Evolutionary conservation across 495 filamentous ascomycete genomes (phyloP), one percentile per base, ranked within the genome.

Genomic region (Penicillium atrosanguineum): DNA sequence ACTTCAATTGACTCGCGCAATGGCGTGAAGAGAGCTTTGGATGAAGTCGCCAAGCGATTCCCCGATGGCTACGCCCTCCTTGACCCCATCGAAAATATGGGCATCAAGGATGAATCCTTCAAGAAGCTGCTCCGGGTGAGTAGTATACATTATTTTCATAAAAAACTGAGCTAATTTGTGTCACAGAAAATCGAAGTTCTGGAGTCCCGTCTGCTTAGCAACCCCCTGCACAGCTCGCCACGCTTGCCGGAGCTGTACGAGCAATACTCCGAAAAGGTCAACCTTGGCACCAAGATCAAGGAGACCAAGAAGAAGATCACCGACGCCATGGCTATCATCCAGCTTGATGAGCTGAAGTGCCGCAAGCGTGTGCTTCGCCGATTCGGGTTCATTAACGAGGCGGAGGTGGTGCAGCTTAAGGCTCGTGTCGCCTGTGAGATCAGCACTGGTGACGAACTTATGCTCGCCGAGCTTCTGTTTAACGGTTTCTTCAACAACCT

Each of bases 401-500:
- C 82, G 19, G 94, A 97, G 64, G 90, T 97, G 7, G 91, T 98
- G 45, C 84, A 96, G 73, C 79, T 97, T 61, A 98, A 98, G 75
- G 94, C 91, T 7, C 85, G 94, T 29, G 94, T 97, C 7, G 94
- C 94, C 8, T 98, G 94, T 71, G 94, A 97, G 76, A 97, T 98
- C 52, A 93, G 89, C 61, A 94, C 91, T 3, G 87, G 87, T 47
- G 91, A 96, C 57, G 95, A 97, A 62, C 76, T 97, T 23, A 83
- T 98, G 60, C 82, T 98, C 3, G 87, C 86, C 41, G 95, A 98
- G 71, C 75, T 98, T 26, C 80, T 98, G 5, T 97, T 98, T 75
- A 95, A 97, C 69, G 83, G 91, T 48, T 96, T 96, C 79, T 98
- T 98, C 80, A 97, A 97, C 69, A 91, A 96, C 60, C 77, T 97